Base-by-base conservation (phyloP, 768 basidiomycete species). In the Sistotremastrum suecicum region DNA sequence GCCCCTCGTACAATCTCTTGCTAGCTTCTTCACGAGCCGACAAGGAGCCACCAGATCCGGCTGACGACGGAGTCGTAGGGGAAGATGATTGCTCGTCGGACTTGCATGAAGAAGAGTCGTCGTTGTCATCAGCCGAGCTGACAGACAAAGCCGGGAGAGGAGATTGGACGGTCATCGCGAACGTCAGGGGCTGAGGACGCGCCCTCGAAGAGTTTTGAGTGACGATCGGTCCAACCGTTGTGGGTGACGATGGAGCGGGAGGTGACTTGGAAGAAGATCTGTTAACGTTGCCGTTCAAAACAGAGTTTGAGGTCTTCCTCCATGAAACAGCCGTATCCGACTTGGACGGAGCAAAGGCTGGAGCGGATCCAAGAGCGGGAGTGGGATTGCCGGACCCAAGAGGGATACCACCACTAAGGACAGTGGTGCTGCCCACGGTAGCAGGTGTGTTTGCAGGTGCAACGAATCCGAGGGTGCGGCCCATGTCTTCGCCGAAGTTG, bases 1-100 rank as follows among this genome's bases (percentile, higher is more conserved):
- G 72, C 36, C 87, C 87, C 64, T 89, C 87, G 59, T 86, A 89
- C 48, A 87, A 63, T 65, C 83, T 86, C 75, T 86, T 89, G 37
- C 80, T 62, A 7, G 78, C 86, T 65, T 87, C 85, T 64, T 89
- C 86, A 66, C 86, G 81, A 59, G 82, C 81, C 64, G 83, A 85
- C 54, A 88, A 76, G 2, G 56, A 55, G 20, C 67, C 68, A 43
- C 55, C 56, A 35, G 80, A 83, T 40, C 78, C 73, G 38, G 78
- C 71, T 11, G 83, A 81, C 52, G 74, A 75, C 7, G 86, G 83
- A 1, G 84, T 86, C 38, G 78, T 75, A 3, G 86, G 85, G 47
- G 84, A 80, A n/a, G 79, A 78, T 50, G 67, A 66, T 10, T 48
- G 38, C 43, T 55, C 58, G 39, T 69, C 67, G 34, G 75, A 76